A percentile compares a stretch with the other conserved stretches of the same genome.
phyloP scores from a whole-genome alignment of 495 filamentous ascomycete genomes.

The Penicillium mononematosum region DNA sequence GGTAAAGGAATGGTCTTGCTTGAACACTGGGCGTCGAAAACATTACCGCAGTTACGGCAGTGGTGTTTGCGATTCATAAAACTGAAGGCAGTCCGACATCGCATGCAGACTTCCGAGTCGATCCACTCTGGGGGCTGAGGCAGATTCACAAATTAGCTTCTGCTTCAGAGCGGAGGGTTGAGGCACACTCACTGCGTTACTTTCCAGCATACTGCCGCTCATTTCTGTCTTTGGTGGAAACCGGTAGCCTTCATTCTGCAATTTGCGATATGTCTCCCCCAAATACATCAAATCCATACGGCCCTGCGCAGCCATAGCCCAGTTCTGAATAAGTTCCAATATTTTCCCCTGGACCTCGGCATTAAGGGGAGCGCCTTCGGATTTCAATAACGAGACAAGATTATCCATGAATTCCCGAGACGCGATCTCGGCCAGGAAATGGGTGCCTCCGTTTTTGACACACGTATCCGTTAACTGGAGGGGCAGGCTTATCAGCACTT shows the following conservation, averaged over 20 bases:
- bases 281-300: conserved; percentile 82
- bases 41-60: conserved; percentile 95
- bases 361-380: conserved; percentile 74
- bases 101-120: conserved; percentile 98
- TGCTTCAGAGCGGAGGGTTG: not conserved
- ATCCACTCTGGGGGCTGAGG: conserved; percentile 91
- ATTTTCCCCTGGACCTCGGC: conserved; percentile 85
- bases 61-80: conserved; percentile 99
- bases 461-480: conserved; percentile 89
- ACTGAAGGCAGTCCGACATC: conserved; percentile 90
- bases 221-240: conserved; percentile 89
- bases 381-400: conserved; percentile 81
- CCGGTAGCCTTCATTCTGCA: conserved; percentile 80
- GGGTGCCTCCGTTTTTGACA: conserved; percentile 96
- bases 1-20: conserved; percentile 85
- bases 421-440: conserved; percentile 92
- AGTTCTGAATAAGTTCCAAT: conserved; percentile 87
- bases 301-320: conserved; percentile 88
- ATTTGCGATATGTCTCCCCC: conserved; percentile 74
- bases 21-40: conserved; percentile 91
- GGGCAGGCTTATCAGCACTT: conserved; percentile 14
- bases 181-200: conserved; percentile 73
- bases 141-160: conserved; percentile 15
- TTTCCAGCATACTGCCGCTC: conserved; percentile 93
- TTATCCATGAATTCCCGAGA: conserved; percentile 99